Conservation (phyloP, 164 flowering plant genomes). For the Magnolia officinalis region DNA sequence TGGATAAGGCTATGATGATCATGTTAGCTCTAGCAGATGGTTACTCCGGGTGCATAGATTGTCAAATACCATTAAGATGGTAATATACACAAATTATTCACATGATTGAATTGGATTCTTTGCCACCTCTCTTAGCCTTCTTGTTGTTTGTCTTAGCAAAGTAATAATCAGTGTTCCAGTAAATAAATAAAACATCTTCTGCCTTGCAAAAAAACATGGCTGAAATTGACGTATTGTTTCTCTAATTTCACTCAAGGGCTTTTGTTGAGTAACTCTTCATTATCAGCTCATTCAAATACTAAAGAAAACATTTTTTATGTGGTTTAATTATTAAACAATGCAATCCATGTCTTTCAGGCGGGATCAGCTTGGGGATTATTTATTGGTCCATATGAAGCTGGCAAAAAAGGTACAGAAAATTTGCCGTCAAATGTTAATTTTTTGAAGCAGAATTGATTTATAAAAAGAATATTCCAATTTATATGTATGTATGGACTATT, state of each 20-base stretch:
- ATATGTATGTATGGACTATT: too few relatives aligned
- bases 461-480: too few relatives aligned
- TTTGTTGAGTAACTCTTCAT: not conserved
- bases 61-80: too few relatives aligned
- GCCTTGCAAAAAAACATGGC: not conserved
- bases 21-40: too few relatives aligned
- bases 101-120: not conserved
- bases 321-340: not conserved
- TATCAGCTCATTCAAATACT: not conserved
- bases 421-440: not conserved
- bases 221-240: not conserved
- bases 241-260: not conserved
- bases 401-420: slow-evolving; percentile 39
- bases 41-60: too few relatives aligned
- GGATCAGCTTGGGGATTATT: slow-evolving; percentile 75
- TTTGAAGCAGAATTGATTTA: not conserved
- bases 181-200: not conserved
- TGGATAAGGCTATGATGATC: too few relatives aligned
- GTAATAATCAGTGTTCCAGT: not conserved
- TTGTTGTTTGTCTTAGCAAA: not conserved
- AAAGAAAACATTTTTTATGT: too few relatives aligned
- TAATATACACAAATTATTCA: too few relatives aligned
- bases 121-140: not conserved
- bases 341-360: slow-evolving; percentile 36
- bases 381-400: slow-evolving; percentile 51